Conservation (phyloP, 2,329 filamentous ascomycete species). For the Trichocomaceae sp. region DNA sequence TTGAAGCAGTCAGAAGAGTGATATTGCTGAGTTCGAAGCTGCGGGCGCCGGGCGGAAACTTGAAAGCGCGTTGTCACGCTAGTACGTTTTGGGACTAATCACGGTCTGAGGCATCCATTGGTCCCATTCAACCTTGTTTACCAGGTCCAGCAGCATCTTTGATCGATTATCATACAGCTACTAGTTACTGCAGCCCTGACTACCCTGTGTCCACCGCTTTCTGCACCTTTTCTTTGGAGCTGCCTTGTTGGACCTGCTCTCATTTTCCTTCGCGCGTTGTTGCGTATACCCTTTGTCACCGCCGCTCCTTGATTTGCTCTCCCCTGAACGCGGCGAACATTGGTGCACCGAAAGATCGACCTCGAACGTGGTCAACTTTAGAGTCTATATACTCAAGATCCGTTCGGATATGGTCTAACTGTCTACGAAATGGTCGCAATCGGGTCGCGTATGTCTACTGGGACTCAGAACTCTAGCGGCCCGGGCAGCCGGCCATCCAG, state of each 20-base stretch:
- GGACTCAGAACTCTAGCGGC: conserved; percentile 30
- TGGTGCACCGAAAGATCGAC: conserved; percentile 1
- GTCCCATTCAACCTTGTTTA: no score
- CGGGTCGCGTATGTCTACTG: conserved; percentile 33
- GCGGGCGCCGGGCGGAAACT: not conserved
- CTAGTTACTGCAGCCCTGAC: not conserved
- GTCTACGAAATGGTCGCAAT: conserved; percentile 30
- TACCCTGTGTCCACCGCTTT: not conserved
- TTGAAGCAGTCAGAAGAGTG: no score
- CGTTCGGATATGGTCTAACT: conserved; percentile 30
- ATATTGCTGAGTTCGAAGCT: no score
- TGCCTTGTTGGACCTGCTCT: not conserved
- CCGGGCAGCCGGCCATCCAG: conserved; percentile 39
- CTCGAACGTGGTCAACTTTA: conserved; percentile 1
- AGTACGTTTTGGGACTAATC: conserved; percentile 3
- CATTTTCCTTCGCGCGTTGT: not conserved
- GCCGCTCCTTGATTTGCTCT: conserved; percentile 15
- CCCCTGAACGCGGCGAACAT: conserved; percentile 27
- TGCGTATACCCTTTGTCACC: not conserved
- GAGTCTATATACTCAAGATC: conserved; percentile 4
- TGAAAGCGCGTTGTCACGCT: not conserved
- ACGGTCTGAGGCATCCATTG: conserved; percentile 6
- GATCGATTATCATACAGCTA: not conserved
- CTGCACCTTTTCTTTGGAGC: not conserved
- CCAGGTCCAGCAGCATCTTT: conserved; percentile 3